Base-by-base conservation (phyloP, 2,329 filamentous ascomycete genomes). In the Purpureocillium takamizusanense region DNA sequence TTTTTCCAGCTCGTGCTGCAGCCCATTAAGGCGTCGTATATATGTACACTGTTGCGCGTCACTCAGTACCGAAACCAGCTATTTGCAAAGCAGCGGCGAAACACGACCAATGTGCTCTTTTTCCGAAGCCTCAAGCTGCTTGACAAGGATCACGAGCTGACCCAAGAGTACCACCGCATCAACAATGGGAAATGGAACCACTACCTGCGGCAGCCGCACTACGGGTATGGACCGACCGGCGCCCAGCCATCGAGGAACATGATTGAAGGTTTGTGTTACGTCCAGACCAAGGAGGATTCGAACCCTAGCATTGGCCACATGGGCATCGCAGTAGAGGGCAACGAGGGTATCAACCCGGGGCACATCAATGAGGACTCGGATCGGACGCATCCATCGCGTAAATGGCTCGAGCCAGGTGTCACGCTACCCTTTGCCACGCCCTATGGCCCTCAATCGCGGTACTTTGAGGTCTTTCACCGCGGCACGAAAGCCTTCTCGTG, bases 1-100 rank as follows among this genome's bases (percentile, higher is more conserved):
- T 74, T 76, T 46, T 82, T 78, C 52, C 67, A 83, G 46, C 69
- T 77, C 41, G 64, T 82, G 8, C 62, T 78, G 6, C 75, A 82
- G 38, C 76, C 78, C 0, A 67, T 75, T 34, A 68, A 72, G 28
- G 75, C 76, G 3, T 74, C 69, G 2, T 64, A 68, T n/a, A 70
- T 72, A 28, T 70, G 72, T 41, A 66, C 69, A 14, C 62, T 69
- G 31, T 66, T 70, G 23, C 65, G 64, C 37, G 63, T 70, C 11
- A 65, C 57, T 1, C 58, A 60, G 13, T 69, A 60, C 1, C 61
- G 54, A 27, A 78, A 81, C 44, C 66, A 70, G 18, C 58, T 74
- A 5, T 76, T 74, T 40, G 74, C 70, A 0, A 53, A 59, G 1
- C 75, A 81, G 55, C 65, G 74, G 37, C 65, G 76, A 13, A 79